These are phyloP conservation scores for Trypanosoma platydactyli DNA, from an alignment of 208 protist species.

Conservation along the genomic window DNA sequence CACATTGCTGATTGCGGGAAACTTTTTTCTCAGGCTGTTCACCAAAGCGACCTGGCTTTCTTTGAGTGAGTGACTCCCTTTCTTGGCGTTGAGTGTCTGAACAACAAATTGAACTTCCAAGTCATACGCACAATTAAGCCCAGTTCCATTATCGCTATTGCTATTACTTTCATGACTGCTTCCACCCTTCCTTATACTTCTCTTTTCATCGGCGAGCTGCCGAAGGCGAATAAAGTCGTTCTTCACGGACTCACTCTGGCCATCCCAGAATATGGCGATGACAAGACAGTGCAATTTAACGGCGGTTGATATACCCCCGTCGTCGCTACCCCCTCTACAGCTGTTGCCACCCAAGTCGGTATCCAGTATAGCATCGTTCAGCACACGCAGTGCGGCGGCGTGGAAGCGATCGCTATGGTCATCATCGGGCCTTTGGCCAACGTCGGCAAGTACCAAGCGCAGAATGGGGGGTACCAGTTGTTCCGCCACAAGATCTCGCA, in stretches of 20 bases:
- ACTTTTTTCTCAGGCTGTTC: conserved; percentile 58
- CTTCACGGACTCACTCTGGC: conserved; percentile 54
- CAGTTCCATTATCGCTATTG: background rate
- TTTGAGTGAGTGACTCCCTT: conserved; percentile 57
- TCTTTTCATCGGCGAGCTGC: conserved; percentile 38
- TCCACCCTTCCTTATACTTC: background rate
- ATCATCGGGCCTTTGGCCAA: background rate
- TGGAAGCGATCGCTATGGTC: conserved; percentile 3
- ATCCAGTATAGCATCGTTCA: conserved; percentile 3
- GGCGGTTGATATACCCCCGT: background rate
- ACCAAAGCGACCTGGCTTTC: conserved; percentile 63
- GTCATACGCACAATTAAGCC: background rate
- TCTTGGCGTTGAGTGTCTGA: conserved; percentile 82
- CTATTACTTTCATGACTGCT: too few relatives aligned
- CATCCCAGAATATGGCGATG: conserved; percentile 77
- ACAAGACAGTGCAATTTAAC: conserved; percentile 39
- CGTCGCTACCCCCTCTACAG: background rate
- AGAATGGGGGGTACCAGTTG: conserved; percentile 4
- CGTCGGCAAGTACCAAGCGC: conserved; percentile 1
- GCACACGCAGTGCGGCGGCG: background rate
- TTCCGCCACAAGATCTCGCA: conserved; percentile 9
- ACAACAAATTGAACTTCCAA: conserved; percentile 59
- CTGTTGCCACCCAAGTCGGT: background rate
- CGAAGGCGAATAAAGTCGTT: conserved; percentile 55
- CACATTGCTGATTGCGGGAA: conserved; percentile 23